Base-by-base conservation (phyloP, 371 early-diverging fungal genomes). In the Zopfochytrium polystomum region DNA sequence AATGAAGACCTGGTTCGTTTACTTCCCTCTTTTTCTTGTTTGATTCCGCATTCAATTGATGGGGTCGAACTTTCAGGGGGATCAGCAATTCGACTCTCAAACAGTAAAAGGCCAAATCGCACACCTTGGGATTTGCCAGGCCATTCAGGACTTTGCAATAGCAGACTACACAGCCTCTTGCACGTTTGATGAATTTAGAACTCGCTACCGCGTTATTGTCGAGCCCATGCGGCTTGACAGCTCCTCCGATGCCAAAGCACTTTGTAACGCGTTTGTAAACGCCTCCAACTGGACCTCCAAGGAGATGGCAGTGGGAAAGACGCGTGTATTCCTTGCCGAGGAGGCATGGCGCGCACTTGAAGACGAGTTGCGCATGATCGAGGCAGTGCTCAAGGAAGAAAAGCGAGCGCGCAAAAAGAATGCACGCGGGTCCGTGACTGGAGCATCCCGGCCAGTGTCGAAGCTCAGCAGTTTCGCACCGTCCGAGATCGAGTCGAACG, bases 301-400 rank as follows among this genome's bases (percentile, higher is more conserved):
- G 50, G 86, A 90, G 45, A 85, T 89, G 68, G 80, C 80, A 23
- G 80, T 90, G 3, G 93, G 94, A n/a, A 73, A 80, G 42, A 78
- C 69, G 15, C 80, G 80, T 67, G 80, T 87, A 4, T 91, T 84
- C 73, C 64, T 93, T 30, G 82, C 83, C 58, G 90, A 87, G 44
- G 48, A 58, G 0, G 84, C 85, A 26, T 30, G 86, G 82, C 5
- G 91, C 55, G 83, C 84, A 47, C 63, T 92, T 22, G 94, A 93
- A 58, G 87, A 89, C 56, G 83, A 84, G 22, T 74, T 93, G 27
- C 79, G 90, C 22, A 75, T 78, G 0, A 75, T 80, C 35, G 91
- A 93, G 75, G 87, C 87, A 55, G 87, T 84, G 42, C 51, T 64
- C 35, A 56, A 56, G 42, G 61, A 56, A 9, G 72, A 77, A 31